Evolutionary conservation across 2,329 filamentous ascomycete genomes (phyloP), one percentile per base, ranked within the genome.

Genomic region (Colletotrichum sp.): DNA sequence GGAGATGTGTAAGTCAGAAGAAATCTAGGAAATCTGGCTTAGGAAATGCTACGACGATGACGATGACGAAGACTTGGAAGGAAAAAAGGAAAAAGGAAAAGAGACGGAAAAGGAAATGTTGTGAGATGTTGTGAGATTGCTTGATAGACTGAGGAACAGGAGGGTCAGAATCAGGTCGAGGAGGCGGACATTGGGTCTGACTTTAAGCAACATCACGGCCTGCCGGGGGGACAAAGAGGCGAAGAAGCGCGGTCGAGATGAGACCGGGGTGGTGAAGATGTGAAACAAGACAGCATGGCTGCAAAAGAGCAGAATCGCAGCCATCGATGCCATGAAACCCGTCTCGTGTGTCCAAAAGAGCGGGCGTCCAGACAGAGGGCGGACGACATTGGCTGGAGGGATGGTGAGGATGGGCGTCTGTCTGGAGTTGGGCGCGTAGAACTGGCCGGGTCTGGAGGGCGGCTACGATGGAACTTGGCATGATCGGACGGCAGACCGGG

Each of bases 341-440:
- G 80, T 82, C 82, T 83, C 77, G 83, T 86, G 89, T 90, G 83
- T 90, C 88, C 86, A 83, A 88, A 87, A 79, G 80, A 81, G 80
- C 82, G 82, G 80, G 79, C 77, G 80, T 77, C 72, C 30, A 67
- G 66, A 34, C 78, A 82, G 86, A 79, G 82, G 84, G 83, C 83
- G 82, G 82, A 84, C 84, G 85, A 88, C 86, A 91, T 90, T 91
- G 89, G 89, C 85, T 86, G 82, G 80, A 79, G 78, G 79, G 80
- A 80, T 80, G 30, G 27, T 83, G 80, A 83, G 81, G 81, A 85
- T 84, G 75, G 85, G 87, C 86, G 86, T 86, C 83, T 88, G 86
- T 89, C 84, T 88, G 84, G 82, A 83, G 83, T 81, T 80, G 85
- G 87, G 87, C 86, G 87, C 87, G 83, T 88, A 88, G 80, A 78